Evolutionary conservation across 306 rosid genomes (phyloP), one percentile per base, ranked within the genome.

Genomic region (Cucurbita maxima): DNA sequence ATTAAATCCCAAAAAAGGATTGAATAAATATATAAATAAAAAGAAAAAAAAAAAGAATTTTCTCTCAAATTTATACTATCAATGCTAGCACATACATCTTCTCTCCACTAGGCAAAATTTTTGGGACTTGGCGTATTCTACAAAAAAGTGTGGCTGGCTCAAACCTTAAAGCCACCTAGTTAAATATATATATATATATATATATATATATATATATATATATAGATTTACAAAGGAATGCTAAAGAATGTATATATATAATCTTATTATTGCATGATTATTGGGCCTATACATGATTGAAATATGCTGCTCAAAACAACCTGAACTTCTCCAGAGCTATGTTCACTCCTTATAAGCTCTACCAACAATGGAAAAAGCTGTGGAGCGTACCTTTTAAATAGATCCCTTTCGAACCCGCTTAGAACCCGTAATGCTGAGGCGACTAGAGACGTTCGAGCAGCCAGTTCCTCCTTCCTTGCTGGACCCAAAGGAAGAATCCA

Each of bases 281-380:
- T 82, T 68, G 97, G 86, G 71, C 97, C 99, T 79, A 94, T 79
- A 83, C 95, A 86, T 40, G 96, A 91, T 64, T 82, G 86, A 78
- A 94, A 91, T 72, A 94, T 78, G 78, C 79, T 86, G 85, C 96
- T 84, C 62, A 94, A 81, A 81, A 86, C 90, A 77, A 50, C 81
- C 81, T 89, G 99, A 85, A 91, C 99, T 85, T 89, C 97, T 72
- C 92, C 93, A 16, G 99, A 89, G 72, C 86, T 66, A 79, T 94
- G 97, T 76, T 91, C 97, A 79, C 96, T 86, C 86, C 83, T 80
- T 76, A 94, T 91, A 20, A 94, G 95, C 82, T 89, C 96, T 67
- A 89, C 91, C 80, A 94, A 82, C 82, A 88, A 81, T 57, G 90
- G 99, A 84, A 89, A 91, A 85, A 94, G 79, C 76, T 75, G 87